Evolutionary conservation across 768 basidiomycete genomes (phyloP).

Genomic region (Lyophyllum atratum): DNA sequence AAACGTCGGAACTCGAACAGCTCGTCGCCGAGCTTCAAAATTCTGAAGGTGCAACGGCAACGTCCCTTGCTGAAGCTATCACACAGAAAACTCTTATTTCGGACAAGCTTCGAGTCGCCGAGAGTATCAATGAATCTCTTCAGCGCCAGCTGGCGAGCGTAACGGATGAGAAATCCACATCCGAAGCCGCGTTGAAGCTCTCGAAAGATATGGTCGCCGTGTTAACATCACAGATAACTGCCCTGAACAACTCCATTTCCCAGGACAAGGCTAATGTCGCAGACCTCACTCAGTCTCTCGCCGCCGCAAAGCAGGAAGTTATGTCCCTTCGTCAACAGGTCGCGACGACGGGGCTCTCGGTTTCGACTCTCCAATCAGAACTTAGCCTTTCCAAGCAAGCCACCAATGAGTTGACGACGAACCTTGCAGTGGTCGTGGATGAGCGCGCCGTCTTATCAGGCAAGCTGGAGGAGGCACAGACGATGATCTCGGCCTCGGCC

Average conservation of each 20-base stretch:
- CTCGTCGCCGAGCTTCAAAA: background rate
- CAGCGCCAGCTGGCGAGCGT: constrained; percentile 6
- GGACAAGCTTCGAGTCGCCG: constrained; percentile 3
- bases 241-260: background rate
- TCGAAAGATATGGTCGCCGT: constrained; percentile 4
- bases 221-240: constrained; percentile 4
- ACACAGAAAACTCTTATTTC: background rate
- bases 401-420: constrained; percentile 9
- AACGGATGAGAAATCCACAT: constrained; percentile 5
- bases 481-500: constrained; percentile 4
- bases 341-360: background rate
- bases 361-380: constrained; percentile 6
- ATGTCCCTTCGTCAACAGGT: background rate
- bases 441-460: constrained; percentile 9
- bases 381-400: constrained; percentile 12
- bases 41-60: background rate
- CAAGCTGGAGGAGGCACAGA: constrained; percentile 11
- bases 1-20: constrained; percentile 3
- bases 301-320: background rate
- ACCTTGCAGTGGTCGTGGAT: constrained; percentile 13
- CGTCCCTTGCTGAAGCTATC: background rate
- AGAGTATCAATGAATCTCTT: constrained; percentile 6
- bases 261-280: background rate
- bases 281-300: constrained; percentile 1
- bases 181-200: background rate